Conservation (phyloP, 1,284 basidiomycete species). For the Lentinula novae-zelandiae region DNA sequence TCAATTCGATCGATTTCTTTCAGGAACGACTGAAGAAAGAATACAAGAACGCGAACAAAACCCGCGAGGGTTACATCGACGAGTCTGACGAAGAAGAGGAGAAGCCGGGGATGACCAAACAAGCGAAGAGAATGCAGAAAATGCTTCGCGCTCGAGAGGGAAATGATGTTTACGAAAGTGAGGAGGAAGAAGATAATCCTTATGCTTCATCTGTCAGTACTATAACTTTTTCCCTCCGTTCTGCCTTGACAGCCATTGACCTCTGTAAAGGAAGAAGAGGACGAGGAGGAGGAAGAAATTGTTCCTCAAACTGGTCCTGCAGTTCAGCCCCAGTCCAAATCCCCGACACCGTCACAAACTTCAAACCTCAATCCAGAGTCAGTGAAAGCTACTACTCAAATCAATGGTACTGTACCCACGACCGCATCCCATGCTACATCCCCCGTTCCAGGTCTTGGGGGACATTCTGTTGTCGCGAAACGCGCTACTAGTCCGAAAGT, state of each 20-base stretch:
- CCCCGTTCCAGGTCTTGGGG: constrained; percentile 52
- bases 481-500: constrained; percentile 76
- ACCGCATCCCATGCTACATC: constrained; percentile 54
- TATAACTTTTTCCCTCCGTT: background rate
- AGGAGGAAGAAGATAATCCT: constrained; percentile 71
- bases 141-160: constrained; percentile 71
- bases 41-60: constrained; percentile 74
- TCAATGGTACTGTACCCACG: constrained; percentile 19
- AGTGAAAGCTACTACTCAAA: constrained; percentile 19
- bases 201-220: constrained; percentile 70
- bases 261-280: constrained; percentile 53
- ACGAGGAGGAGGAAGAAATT: constrained; percentile 59
- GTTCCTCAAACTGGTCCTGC: constrained; percentile 51
- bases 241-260: background rate
- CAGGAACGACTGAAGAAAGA: constrained; percentile 84
- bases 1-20: background rate
- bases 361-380: constrained; percentile 25
- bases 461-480: constrained; percentile 76
- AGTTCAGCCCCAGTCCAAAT: constrained; percentile 39
- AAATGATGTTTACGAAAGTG: constrained; percentile 74
- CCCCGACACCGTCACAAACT: constrained; percentile 24
- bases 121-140: constrained; percentile 76
- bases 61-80: constrained; percentile 62
- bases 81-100: constrained; percentile 71
- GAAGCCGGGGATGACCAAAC: constrained; percentile 54